Percentiles rank a stretch among this genome's conserved stretches.
Conservation (phyloP, 257 asterid genomes). For the Forsythia viridissima region DNA sequence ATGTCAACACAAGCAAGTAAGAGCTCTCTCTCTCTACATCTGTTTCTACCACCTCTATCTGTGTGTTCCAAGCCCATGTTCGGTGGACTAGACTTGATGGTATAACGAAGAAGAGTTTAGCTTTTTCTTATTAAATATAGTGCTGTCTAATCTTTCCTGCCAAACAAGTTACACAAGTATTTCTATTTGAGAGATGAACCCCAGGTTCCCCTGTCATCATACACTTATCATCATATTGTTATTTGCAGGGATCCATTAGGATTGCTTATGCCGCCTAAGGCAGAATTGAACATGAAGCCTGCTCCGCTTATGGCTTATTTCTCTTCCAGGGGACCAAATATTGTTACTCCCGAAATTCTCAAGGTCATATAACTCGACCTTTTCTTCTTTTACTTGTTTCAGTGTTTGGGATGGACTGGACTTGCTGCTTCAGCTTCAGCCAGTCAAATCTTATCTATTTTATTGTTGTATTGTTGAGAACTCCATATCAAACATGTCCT, state of each 20-base stretch:
- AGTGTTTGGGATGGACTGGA: neutral
- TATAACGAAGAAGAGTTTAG: too few species aligned
- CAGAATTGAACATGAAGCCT: constrained; percentile 30
- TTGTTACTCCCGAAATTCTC: constrained; percentile 52
- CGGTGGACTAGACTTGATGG: too few species aligned
- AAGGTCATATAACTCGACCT: constrained; percentile 40
- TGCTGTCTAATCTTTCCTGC: neutral
- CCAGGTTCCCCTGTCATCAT: too few species aligned
- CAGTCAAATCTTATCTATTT: neutral
- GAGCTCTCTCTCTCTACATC: neutral
- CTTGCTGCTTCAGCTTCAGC: too few species aligned
- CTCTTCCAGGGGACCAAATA: constrained; percentile 76
- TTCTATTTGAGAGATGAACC: neutral
- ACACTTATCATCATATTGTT: neutral
- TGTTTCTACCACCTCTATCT: neutral
- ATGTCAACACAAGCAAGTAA: constrained; percentile 45
- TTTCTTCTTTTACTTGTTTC: neutral
- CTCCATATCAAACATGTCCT: neutral
- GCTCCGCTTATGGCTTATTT: constrained; percentile 66
- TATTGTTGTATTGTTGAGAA: neutral
- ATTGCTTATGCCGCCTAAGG: constrained; percentile 36
- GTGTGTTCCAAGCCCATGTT: too few species aligned
- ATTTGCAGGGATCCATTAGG: constrained; percentile 49
- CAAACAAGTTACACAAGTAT: too few species aligned
- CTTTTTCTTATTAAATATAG: too few species aligned